Conservation (phyloP, 495 filamentous ascomycete species). For the Aspergillus indologenus region DNA sequence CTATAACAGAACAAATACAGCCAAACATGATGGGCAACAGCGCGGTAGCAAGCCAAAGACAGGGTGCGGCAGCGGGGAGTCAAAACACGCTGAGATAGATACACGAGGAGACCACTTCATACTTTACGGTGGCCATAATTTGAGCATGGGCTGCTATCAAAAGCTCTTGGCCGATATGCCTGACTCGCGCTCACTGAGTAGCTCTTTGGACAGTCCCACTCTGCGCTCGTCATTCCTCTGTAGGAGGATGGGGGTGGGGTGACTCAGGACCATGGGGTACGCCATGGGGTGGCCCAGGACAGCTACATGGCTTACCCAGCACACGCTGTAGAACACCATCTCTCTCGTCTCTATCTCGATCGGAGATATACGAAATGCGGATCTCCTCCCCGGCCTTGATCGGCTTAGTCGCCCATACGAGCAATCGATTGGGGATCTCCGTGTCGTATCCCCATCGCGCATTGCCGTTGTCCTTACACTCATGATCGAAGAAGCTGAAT, state of each 20-base stretch:
- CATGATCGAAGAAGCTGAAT: constrained; percentile 35
- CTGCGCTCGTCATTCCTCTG: neutral
- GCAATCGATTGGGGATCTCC: constrained; percentile 27
- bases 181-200: too few relatives aligned
- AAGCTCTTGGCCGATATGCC: too few relatives aligned
- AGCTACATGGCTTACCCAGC: constrained; percentile 6
- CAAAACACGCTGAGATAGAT: too few relatives aligned
- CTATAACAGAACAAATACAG: too few relatives aligned
- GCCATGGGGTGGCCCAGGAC: neutral
- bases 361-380: constrained; percentile 23
- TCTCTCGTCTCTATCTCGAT: neutral
- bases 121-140: too few relatives aligned
- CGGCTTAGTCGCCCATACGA: constrained; percentile 26
- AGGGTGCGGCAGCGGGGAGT: too few relatives aligned
- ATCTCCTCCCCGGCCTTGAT: constrained; percentile 32
- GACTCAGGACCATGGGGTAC: neutral
- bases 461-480: constrained; percentile 20
- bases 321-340: neutral
- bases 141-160: too few relatives aligned
- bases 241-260: neutral
- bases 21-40: too few relatives aligned
- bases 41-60: too few relatives aligned
- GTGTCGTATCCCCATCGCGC: constrained; percentile 28
- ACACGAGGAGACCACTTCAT: too few relatives aligned
- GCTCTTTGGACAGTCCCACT: too few relatives aligned